phyloP scores from a whole-genome alignment of 1,139 yeast genomes.

The Magnusiomyces suaveolens region DNA sequence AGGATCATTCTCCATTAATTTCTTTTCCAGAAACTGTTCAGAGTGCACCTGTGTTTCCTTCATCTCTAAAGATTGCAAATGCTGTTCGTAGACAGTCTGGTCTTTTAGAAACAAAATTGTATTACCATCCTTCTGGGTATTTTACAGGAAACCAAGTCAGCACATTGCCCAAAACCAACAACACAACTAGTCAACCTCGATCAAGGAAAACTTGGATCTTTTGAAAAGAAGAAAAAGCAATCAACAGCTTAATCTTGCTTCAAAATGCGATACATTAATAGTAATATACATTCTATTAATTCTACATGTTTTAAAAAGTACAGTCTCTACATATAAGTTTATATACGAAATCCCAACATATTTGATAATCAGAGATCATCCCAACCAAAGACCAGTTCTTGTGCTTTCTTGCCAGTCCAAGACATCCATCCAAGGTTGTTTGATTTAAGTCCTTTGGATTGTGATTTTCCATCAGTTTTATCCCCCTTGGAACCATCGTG shows the following conservation, averaged over 20 bases:
- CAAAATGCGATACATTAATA: not conserved
- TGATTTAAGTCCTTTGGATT: slow-evolving; percentile 8
- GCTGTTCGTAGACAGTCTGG: slow-evolving; percentile 5
- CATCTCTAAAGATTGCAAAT: slow-evolving; percentile 8
- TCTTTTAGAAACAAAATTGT: slow-evolving; percentile 3
- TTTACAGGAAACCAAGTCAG: slow-evolving; percentile 6
- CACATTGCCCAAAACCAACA: not conserved
- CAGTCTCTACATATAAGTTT: too few species aligned
- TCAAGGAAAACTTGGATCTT: not conserved
- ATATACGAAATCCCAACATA: not conserved
- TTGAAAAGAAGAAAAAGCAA: not conserved
- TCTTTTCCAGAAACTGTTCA: not conserved
- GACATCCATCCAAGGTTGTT: slow-evolving; percentile 28
- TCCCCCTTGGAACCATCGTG: slow-evolving; percentile 2
- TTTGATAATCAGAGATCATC: slow-evolving; percentile 36
- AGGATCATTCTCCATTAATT: not conserved
- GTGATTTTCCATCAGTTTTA: slow-evolving; percentile 2
- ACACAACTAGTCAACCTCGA: not conserved
- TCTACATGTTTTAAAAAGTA: too few species aligned
- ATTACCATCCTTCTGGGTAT: slow-evolving; percentile 13
- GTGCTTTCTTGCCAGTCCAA: slow-evolving; percentile 31
- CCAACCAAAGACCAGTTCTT: slow-evolving; percentile 44
- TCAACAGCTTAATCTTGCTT: not conserved
- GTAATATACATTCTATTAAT: not conserved
- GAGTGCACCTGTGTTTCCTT: slow-evolving; percentile 13